phyloP scores from a whole-genome alignment of 2,329 filamentous ascomycete genomes.

The Cryphonectria nitschkei region DNA sequence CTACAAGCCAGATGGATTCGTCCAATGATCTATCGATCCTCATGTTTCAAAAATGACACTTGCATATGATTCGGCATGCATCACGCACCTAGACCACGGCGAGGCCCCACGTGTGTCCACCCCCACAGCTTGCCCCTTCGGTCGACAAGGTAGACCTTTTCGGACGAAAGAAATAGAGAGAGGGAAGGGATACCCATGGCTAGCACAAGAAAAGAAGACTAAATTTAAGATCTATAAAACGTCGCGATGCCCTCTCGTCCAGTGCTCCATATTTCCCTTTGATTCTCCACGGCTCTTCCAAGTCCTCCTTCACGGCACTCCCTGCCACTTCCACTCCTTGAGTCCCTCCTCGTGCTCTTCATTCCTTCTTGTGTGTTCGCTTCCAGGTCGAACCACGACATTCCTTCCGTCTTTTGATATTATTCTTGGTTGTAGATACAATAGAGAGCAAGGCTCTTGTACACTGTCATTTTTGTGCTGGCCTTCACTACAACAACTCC shows the following conservation, averaged over 20 bases:
- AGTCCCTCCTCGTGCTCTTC: neutral
- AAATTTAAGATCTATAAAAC: neutral
- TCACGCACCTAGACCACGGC: slow-evolving; percentile 10
- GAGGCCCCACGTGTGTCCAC: slow-evolving; percentile 10
- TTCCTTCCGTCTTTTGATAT: slow-evolving; percentile 4
- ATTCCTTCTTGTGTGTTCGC: slow-evolving; percentile 5
- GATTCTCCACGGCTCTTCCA: slow-evolving; percentile 6
- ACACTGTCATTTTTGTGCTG: neutral
- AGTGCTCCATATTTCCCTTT: neutral
- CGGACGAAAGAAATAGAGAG: neutral
- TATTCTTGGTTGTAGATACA: neutral
- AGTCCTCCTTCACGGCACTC: slow-evolving; percentile 5
- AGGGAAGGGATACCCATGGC: neutral
- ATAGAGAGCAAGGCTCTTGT: neutral
- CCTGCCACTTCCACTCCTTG: slow-evolving; percentile 9
- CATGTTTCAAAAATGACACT: slow-evolving; percentile 15
- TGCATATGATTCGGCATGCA: slow-evolving; percentile 4
- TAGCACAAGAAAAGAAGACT: neutral
- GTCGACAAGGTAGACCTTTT: neutral
- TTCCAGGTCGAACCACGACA: slow-evolving; percentile 2
- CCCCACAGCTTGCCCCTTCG: neutral
- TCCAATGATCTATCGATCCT: slow-evolving; percentile 2
- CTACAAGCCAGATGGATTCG: neutral
- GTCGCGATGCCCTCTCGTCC: neutral
- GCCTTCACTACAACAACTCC: neutral